Conservation (phyloP, 257 asterid species). For the Gynochthodes officinalis region DNA sequence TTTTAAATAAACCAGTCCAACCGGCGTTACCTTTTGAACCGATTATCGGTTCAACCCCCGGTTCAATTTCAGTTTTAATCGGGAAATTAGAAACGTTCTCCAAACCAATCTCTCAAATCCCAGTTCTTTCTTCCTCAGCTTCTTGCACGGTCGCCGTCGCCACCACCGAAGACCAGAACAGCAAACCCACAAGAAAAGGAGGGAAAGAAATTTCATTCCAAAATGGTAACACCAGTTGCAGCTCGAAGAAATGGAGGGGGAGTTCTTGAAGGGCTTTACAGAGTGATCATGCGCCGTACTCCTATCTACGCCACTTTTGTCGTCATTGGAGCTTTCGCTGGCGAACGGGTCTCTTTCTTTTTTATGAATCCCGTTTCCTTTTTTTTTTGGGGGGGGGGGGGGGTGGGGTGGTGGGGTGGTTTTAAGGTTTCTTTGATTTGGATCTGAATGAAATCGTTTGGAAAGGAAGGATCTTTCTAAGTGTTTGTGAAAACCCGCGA, state of each 20-base stretch:
- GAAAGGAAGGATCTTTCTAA: not conserved
- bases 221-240: conserved; percentile 28
- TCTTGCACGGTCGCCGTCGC: not conserved
- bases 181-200: conserved; percentile 1
- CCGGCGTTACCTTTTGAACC: not conserved
- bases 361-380: not conserved
- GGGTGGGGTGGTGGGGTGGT: too few species aligned
- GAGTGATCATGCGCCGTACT: conserved; percentile 77
- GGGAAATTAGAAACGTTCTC: not conserved
- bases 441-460: conserved; percentile 12
- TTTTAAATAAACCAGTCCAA: not conserved
- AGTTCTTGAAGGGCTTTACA: conserved; percentile 68
- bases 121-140: not conserved
- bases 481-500: not conserved
- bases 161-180: not conserved
- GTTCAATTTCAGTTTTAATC: not conserved
- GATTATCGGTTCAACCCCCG: not conserved
- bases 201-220: not conserved
- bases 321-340: conserved; percentile 79
- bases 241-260: conserved; percentile 60
- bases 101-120: not conserved
- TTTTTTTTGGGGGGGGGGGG: too few species aligned
- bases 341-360: conserved; percentile 55
- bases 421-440: not conserved
- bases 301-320: conserved; percentile 81